Evolutionary conservation across 2,329 filamentous ascomycete genomes (phyloP), one percentile per base, ranked within the genome.

Genomic region (Coniochaeta prunicola): DNA sequence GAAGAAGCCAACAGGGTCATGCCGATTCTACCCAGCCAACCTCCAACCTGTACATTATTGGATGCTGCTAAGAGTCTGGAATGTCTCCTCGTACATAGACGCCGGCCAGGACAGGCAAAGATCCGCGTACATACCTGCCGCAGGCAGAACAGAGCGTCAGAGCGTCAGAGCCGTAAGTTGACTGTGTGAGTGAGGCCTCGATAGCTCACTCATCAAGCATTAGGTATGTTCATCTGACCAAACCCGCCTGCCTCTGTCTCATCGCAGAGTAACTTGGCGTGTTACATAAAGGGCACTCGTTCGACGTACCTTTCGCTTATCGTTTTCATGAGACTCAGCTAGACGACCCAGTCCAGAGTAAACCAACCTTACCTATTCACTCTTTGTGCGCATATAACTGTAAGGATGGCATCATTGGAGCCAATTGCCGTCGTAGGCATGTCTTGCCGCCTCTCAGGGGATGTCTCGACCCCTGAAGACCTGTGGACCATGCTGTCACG

Each of bases 361-460:
- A n/a, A n/a, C n/a, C n/a, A n/a, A 2, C 9, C 17, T 38, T 36
- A 15, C 12, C 33, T 36, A 36, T 12, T 8, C 33, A 3, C 33
- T 2, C 17, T 38, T 9, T 38, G 19, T 17, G 36, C 2, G 17
- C 36, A 38, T n/a, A 38, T 17, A n/a, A n/a, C 36, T 38, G 17
- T 38, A n/a, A 10, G 15, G 15, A 38, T 38, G 36, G 36, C 36
- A 38, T 38, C 36, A 26, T 28, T 21, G 30, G 26, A 30, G 38
- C 67, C 68, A 10, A 64, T 71, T 13, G 69, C 69, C 63, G 70
- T 72, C 42, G 64, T 72, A 24, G 69, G 69, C 62, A 71, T 71
- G 67, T 63, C 68, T 31, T 70, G 68, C 61, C 68, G 70, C 24
- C 63, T 70, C 24, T 65, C 68, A 0, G 67, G 68, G 12, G 62